These are phyloP conservation scores for Metarhizium humberi DNA, from an alignment of 2,329 filamentous ascomycete species.

Conservation along the genomic window DNA sequence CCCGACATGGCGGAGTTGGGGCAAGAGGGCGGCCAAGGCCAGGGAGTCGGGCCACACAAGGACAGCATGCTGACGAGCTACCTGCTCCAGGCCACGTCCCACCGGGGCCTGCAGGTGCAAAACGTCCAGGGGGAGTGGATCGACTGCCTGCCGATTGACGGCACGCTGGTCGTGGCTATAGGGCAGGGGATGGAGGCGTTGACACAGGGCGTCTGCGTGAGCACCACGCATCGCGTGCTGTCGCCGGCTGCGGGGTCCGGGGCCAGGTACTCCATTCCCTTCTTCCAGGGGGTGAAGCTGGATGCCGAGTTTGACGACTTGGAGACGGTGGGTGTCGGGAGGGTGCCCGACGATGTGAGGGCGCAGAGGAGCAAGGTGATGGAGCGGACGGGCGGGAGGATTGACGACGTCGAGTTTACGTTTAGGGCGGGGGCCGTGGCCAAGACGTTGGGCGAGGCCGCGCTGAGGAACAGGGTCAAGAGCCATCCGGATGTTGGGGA, in stretches of 20 bases:
- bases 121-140: slow-evolving; percentile 73
- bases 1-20: slow-evolving; percentile 59
- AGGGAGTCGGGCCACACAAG: slow-evolving; percentile 71
- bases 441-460: slow-evolving; percentile 70
- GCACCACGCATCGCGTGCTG: slow-evolving; percentile 78
- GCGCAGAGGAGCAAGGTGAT: slow-evolving; percentile 52
- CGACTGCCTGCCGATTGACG: slow-evolving; percentile 65
- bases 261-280: slow-evolving; percentile 70
- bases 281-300: slow-evolving; percentile 79
- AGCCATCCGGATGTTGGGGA: slow-evolving; percentile 82
- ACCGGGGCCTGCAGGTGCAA: slow-evolving; percentile 73
- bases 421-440: slow-evolving; percentile 62
- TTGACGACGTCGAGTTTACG: slow-evolving; percentile 80
- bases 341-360: slow-evolving; percentile 52
- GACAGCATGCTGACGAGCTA: slow-evolving; percentile 79
- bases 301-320: slow-evolving; percentile 74
- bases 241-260: slow-evolving; percentile 61
- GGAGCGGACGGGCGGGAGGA: slow-evolving; percentile 42
- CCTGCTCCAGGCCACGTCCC: slow-evolving; percentile 68
- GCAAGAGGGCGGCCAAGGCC: slow-evolving; percentile 31
- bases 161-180: slow-evolving; percentile 78
- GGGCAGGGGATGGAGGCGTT: slow-evolving; percentile 81
- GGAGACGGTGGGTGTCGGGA: slow-evolving; percentile 47
- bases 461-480: slow-evolving; percentile 74
- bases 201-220: slow-evolving; percentile 72